Conservation (phyloP, 768 basidiomycete species). For the Trametopsis cervina region DNA sequence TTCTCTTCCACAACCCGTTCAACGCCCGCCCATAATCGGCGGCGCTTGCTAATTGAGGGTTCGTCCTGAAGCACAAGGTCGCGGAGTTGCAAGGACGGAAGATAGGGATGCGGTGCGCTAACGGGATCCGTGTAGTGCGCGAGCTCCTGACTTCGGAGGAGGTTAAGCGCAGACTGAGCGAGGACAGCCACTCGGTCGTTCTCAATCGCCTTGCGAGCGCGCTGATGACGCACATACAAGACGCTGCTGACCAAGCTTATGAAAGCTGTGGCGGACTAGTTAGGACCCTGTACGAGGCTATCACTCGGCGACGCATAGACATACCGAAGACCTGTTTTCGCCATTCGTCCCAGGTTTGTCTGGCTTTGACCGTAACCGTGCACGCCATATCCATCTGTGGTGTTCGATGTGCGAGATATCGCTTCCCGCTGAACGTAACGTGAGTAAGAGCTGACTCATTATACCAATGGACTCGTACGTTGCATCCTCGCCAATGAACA, state of each 20-base stretch:
- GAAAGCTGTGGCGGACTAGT: background rate
- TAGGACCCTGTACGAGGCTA: background rate
- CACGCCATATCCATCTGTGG: slow-evolving; percentile 64
- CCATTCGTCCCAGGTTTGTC: slow-evolving; percentile 67
- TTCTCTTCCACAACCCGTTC: slow-evolving; percentile 85
- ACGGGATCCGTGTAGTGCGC: slow-evolving; percentile 80
- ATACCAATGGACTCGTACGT: slow-evolving; percentile 32
- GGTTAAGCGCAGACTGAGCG: slow-evolving; percentile 74
- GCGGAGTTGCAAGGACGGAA: slow-evolving; percentile 82
- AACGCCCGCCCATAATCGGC: slow-evolving; percentile 74
- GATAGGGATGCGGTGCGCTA: slow-evolving; percentile 62
- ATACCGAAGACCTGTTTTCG: slow-evolving; percentile 55
- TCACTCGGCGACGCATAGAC: slow-evolving; percentile 14
- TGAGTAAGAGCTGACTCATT: background rate
- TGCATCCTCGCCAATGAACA: slow-evolving; percentile 57
- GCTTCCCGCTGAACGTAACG: slow-evolving; percentile 45
- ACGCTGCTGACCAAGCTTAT: slow-evolving; percentile 12
- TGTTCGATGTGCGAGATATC: slow-evolving; percentile 70
- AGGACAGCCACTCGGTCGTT: slow-evolving; percentile 60
- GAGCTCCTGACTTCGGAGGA: slow-evolving; percentile 76
- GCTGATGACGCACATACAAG: slow-evolving; percentile 28
- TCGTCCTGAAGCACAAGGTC: slow-evolving; percentile 81
- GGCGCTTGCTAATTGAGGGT: slow-evolving; percentile 60
- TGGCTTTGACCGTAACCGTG: slow-evolving; percentile 52
- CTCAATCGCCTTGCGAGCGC: slow-evolving; percentile 50